Evolutionary conservation across 2,329 filamentous ascomycete species (phyloP).

Genomic region (Fusarium goolgardi): DNA sequence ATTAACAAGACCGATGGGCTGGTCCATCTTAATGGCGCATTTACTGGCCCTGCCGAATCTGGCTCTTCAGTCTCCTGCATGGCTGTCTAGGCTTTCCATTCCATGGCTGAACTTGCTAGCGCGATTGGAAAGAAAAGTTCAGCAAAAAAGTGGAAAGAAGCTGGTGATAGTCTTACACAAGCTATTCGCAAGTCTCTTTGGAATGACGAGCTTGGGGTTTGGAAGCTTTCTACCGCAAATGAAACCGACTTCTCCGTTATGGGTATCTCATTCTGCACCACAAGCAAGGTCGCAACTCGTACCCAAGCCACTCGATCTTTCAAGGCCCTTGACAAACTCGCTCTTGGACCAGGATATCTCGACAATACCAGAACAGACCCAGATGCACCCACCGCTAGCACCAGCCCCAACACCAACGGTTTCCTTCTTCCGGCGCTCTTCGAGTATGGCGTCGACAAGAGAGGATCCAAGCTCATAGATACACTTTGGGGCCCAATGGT

Average conservation of each 20-base stretch:
- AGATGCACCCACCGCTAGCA: constrained; percentile 1
- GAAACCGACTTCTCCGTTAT: constrained; percentile 14
- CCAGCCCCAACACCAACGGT: constrained; percentile 18
- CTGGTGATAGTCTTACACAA: not conserved
- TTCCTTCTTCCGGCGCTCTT: constrained; percentile 10
- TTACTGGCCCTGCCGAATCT: constrained; percentile 5
- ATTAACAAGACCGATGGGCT: constrained; percentile 10
- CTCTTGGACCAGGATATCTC: constrained; percentile 6
- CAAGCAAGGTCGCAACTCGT: not conserved
- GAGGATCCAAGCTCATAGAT: constrained; percentile 5
- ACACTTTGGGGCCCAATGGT: constrained; percentile 15
- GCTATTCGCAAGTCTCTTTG: constrained; percentile 8
- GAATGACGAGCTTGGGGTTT: constrained; percentile 12
- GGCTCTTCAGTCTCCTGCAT: constrained; percentile 12
- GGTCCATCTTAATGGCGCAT: constrained; percentile 4
- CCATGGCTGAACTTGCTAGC: constrained; percentile 12
- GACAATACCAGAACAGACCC: constrained; percentile 3
- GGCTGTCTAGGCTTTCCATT: constrained; percentile 7
- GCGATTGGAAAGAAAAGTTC: constrained; percentile 1
- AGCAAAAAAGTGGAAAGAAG: constrained; percentile 2
- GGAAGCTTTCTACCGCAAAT: constrained; percentile 4
- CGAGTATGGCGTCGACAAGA: not conserved
- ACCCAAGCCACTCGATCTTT: constrained; percentile 1
- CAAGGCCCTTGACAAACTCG: constrained; percentile 5
- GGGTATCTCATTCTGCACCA: constrained; percentile 7